phyloP scores from a whole-genome alignment of 169 alveolate species.

The Pseudocohnilembus persalinus region DNA sequence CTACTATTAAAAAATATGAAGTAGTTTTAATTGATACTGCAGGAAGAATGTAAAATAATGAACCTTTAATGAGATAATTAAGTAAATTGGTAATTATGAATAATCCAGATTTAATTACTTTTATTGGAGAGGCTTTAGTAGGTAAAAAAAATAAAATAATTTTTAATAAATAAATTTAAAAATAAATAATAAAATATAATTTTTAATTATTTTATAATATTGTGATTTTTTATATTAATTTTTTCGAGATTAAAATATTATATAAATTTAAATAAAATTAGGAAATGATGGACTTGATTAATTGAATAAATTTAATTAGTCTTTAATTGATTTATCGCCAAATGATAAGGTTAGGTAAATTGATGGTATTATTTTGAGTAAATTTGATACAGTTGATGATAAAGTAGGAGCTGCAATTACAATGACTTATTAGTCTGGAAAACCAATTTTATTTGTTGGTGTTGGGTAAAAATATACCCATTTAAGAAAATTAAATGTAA shows the following conservation, averaged over 20 bases:
- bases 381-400: conserved; percentile 99
- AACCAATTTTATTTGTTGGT: conserved; percentile 99
- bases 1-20: conserved; percentile 90
- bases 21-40: conserved; percentile 99
- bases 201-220: too few relatives aligned
- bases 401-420: conserved; percentile 99
- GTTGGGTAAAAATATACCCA: conserved; percentile 99
- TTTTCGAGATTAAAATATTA: too few relatives aligned
- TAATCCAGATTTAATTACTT: conserved; percentile 96
- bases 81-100: conserved; percentile 96
- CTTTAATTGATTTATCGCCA: conserved; percentile 87
- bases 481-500: conserved; percentile 92
- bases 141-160: conserved; percentile 46
- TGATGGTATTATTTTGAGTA: conserved; percentile 99
- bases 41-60: conserved; percentile 99
- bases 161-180: too few relatives aligned
- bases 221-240: too few relatives aligned
- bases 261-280: too few relatives aligned
- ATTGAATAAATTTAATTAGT: conserved; percentile 95
- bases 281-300: conserved; percentile 99
- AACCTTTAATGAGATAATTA: conserved; percentile 97
- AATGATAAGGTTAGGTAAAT: conserved; percentile 92
- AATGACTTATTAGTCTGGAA: conserved; percentile 99
- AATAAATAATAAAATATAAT: too few relatives aligned
- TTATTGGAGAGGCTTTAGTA: conserved; percentile 99